phyloP scores from a whole-genome alignment of 768 basidiomycete genomes.

The Lactifluus echinatus region DNA sequence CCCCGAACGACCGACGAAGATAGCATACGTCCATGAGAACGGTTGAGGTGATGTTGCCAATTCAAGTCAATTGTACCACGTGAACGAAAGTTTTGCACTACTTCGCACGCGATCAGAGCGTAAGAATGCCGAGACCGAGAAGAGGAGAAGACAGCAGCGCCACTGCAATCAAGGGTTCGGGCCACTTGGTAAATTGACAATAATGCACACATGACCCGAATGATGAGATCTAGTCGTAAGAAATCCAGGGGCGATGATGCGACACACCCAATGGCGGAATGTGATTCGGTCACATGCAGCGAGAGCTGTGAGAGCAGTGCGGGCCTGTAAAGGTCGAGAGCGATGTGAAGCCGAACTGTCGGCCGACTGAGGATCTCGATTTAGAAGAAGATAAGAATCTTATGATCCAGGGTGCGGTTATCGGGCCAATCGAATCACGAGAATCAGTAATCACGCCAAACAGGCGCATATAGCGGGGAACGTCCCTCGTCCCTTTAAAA shows the following conservation, averaged over 20 bases:
- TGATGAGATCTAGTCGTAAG: not conserved
- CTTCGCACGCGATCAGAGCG: not conserved
- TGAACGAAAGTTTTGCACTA: not conserved
- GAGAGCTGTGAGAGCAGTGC: no score
- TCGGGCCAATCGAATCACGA: conserved; percentile 7
- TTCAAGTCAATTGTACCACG: not conserved
- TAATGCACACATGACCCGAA: not conserved
- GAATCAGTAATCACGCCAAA: not conserved
- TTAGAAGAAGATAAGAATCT: not conserved
- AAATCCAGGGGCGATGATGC: not conserved
- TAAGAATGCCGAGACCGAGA: not conserved
- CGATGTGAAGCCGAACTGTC: not conserved
- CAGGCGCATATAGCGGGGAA: not conserved
- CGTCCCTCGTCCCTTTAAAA: not conserved
- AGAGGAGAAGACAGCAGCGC: not conserved
- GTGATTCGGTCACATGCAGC: not conserved
- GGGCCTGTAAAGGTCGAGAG: no score
- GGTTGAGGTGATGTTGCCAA: not conserved
- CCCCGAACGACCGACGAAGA: not conserved
- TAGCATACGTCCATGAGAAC: no score
- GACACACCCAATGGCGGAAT: not conserved
- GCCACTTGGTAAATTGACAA: no score
- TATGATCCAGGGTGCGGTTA: not conserved
- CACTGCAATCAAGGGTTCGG: not conserved
- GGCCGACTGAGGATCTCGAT: not conserved